Percentiles rank a stretch among this genome's conserved stretches.
phyloP scores from a whole-genome alignment of 345 rosid species.

The Xanthoceras sorbifolium region DNA sequence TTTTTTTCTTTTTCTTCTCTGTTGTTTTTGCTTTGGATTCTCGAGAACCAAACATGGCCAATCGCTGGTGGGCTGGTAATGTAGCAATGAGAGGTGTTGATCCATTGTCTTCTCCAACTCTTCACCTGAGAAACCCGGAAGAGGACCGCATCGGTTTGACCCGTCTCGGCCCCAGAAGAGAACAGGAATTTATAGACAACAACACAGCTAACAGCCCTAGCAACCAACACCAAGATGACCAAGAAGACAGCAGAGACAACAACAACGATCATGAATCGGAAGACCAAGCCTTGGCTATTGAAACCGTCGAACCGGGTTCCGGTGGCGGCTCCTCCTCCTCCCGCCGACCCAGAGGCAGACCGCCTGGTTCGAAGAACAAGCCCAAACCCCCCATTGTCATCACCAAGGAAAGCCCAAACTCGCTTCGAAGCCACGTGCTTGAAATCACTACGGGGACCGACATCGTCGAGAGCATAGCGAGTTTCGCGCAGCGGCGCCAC shows the following conservation, averaged over 20 bases:
- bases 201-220: conserved; percentile 22
- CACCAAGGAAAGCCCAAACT: conserved; percentile 84
- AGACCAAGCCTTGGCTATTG: conserved; percentile 32
- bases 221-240: conserved; percentile 47
- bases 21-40: not conserved
- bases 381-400: conserved; percentile 70
- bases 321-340: conserved; percentile 38
- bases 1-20: not conserved
- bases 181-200: conserved; percentile 49
- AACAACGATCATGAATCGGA: conserved; percentile 26
- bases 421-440: conserved; percentile 81
- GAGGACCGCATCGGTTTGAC: conserved; percentile 30
- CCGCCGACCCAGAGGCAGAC: conserved; percentile 84
- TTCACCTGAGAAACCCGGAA: conserved; percentile 49
- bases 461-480: conserved; percentile 61
- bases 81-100: conserved; percentile 68
- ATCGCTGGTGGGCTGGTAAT: conserved; percentile 87
- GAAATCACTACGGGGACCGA: conserved; percentile 80
- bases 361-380: conserved; percentile 88
- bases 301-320: conserved; percentile 44
- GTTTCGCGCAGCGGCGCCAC: conserved; percentile 65
- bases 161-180: conserved; percentile 48
- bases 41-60: conserved; percentile 54
- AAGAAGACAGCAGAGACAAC: conserved; percentile 46
- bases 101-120: conserved; percentile 46